These are phyloP conservation scores for Pleurotus ostreatus DNA, from an alignment of 768 basidiomycete species.

Conservation along the genomic window DNA sequence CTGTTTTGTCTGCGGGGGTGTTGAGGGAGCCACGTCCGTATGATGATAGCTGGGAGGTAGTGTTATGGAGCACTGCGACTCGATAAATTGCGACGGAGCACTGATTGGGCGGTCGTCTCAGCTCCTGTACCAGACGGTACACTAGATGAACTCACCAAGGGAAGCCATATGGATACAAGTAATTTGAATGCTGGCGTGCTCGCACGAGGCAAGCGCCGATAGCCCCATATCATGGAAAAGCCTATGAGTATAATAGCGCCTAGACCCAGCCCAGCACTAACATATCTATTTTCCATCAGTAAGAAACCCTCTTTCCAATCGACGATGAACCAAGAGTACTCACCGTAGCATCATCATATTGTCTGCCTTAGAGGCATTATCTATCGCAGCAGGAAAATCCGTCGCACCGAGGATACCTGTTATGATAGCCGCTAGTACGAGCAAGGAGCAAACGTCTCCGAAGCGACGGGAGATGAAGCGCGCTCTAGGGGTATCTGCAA, in stretches of 20 bases:
- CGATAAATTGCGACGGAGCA: conserved; percentile 33
- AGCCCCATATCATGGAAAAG: conserved; percentile 18
- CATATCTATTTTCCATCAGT: conserved; percentile 15
- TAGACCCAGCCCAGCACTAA: conserved; percentile 17
- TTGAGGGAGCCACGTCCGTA: conserved; percentile 28
- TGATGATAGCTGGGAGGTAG: conserved; percentile 28
- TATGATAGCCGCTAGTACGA: conserved; percentile 27
- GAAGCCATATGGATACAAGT: conserved; percentile 17
- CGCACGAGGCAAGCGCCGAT: conserved; percentile 21
- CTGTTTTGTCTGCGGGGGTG: conserved; percentile 28
- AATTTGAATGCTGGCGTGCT: conserved; percentile 18
- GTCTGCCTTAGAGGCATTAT: conserved; percentile 16
- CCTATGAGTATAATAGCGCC: conserved; percentile 12
- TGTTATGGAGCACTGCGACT: conserved; percentile 32
- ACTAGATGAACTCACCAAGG: conserved; percentile 25
- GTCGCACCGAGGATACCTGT: conserved; percentile 26
- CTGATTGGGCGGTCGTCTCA: conserved; percentile 13
- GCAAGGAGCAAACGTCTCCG: conserved; percentile 17
- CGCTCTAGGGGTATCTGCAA: conserved; percentile 22
- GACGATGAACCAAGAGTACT: conserved; percentile 12
- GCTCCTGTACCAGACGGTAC: background rate
- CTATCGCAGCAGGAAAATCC: conserved; percentile 15
- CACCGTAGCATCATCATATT: conserved; percentile 12
- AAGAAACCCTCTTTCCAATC: background rate
- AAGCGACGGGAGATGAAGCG: conserved; percentile 27